Base-by-base conservation (phyloP, 371 early-diverging fungal genomes). In the Apophysomyces sp. region DNA sequence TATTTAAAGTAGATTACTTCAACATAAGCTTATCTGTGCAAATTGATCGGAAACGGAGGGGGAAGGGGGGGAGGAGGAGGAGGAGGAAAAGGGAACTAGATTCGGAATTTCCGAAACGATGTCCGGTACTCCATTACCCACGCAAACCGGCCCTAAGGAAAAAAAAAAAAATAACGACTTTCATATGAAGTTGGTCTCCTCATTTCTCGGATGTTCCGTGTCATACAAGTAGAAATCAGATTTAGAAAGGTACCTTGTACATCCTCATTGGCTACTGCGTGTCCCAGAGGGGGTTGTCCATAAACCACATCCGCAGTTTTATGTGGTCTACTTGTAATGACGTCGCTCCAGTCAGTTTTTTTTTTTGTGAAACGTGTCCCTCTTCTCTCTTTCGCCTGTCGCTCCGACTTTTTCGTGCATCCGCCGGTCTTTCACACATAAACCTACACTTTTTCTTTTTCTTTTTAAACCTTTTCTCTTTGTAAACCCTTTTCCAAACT, bases 351-450 rank as follows among this genome's bases (percentile, higher is more conserved):
- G 8, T 13, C 13, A 1, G 8, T 3, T 34, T 34, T 34, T 18
- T 21, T 44, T 21, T 44, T 44, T 44, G 49, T 44, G 49, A 21
- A 44, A 44, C 49, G 49, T 44, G 21, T 9, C 49, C 49, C 24
- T 21, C 21, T 21, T 21, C 41, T 41, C 49, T 44, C 24, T 44
- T n/a, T 44, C 21, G 21, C 21, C 16, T 44, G 49, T 44, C 49
- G 49, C 49, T 44, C 49, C 49, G 49, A 44, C 24, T 44, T 44
- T 44, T 44, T 44, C 49, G 49, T 44, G 49, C 49, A 44, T 44
- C 49, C 49, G 49, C 49, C 49, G 49, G 49, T 21, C 49, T 44
- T 44, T 44, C 49, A 44, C 49, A 44, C 49, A 44, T 44, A 44
- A 44, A 21, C 49, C 21, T 21, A 18, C 5, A 9, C 49, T 44